These are phyloP conservation scores for Solanum virginianum DNA, from an alignment of 257 asterid species.

Conservation along the genomic window DNA sequence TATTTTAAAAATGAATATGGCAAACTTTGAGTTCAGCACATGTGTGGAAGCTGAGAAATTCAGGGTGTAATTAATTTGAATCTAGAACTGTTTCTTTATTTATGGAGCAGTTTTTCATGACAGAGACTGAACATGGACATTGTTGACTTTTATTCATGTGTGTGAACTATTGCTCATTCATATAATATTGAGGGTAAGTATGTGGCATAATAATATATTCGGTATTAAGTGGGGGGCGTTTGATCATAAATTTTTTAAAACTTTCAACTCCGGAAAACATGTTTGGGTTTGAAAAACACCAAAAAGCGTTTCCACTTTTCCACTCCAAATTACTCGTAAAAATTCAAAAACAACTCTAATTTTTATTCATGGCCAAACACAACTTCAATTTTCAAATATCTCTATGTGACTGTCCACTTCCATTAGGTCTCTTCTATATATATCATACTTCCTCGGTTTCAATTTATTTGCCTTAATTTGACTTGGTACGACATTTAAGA, in stretches of 20 bases:
- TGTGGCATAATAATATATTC: neutral
- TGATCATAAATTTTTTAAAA: neutral
- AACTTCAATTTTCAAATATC: neutral
- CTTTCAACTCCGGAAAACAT: neutral
- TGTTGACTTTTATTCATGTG: slow-evolving; percentile 6
- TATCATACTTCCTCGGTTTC: neutral
- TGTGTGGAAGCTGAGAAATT: neutral
- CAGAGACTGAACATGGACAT: neutral
- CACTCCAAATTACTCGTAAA: neutral
- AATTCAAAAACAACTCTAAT: neutral
- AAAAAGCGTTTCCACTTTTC: neutral
- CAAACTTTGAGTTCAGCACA: neutral
- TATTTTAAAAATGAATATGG: neutral
- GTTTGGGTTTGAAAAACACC: neutral
- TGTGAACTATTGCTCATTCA: neutral
- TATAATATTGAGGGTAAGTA: neutral
- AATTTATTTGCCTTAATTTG: neutral
- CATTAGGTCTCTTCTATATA: neutral
- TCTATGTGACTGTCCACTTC: neutral
- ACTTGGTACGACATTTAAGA: neutral
- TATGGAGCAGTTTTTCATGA: neutral
- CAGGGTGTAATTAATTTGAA: neutral
- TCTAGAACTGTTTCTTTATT: neutral
- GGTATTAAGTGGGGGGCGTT: neutral
- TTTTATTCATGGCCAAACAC: neutral